Conservation (phyloP, 208 protist genomes). For the Trypanosoma platydactyli region DNA sequence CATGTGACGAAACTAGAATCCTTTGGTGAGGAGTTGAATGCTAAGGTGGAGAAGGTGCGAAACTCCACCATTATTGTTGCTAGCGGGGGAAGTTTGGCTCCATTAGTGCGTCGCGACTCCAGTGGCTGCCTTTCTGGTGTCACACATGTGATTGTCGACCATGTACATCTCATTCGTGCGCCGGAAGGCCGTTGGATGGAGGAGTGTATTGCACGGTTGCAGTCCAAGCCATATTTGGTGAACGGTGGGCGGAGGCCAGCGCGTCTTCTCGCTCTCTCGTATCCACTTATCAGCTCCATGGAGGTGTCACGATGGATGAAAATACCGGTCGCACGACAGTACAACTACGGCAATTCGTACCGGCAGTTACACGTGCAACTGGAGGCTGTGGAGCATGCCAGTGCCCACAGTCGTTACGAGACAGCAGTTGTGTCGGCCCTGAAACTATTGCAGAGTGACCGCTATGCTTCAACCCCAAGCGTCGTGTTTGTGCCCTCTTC, state of each 20-base stretch:
- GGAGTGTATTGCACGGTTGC: conserved; percentile 82
- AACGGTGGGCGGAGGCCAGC: conserved; percentile 45
- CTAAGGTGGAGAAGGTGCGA: conserved; percentile 25
- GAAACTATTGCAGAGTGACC: conserved; percentile 50
- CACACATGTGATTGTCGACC: conserved; percentile 82
- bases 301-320: conserved; percentile 88
- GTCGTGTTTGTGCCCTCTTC: conserved; percentile 76
- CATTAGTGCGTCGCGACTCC: conserved; percentile 47
- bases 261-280: conserved; percentile 82
- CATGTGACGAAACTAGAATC: conserved; percentile 48
- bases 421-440: conserved; percentile 51
- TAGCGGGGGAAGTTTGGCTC: conserved; percentile 46
- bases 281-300: conserved; percentile 76
- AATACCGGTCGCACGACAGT: conserved; percentile 54
- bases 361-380: conserved; percentile 68
- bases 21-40: conserved; percentile 14
- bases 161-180: conserved; percentile 77
- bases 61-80: conserved; percentile 67
- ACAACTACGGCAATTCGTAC: conserved; percentile 81
- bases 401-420: conserved; percentile 64
- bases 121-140: conserved; percentile 45
- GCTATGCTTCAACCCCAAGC: conserved; percentile 52
- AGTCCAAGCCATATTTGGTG: conserved; percentile 61
- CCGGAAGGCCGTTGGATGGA: conserved; percentile 77
- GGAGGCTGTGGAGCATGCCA: conserved; percentile 50